phyloP scores from a whole-genome alignment of 768 basidiomycete species.

The Tephrocybe sp. region DNA sequence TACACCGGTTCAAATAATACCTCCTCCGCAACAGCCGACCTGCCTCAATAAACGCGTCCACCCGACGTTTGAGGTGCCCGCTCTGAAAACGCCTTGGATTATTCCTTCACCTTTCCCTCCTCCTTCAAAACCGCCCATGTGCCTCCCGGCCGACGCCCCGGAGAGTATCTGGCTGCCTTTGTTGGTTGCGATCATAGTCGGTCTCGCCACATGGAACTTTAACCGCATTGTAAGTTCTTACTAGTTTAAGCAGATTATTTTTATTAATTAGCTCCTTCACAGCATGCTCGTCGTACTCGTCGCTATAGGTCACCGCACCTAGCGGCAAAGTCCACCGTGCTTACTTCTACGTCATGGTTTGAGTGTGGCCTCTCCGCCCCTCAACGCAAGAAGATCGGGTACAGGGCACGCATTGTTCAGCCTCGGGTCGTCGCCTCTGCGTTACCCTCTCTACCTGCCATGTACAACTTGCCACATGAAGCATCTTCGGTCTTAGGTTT shows the following conservation, averaged over 20 bases:
- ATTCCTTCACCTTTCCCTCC: neutral
- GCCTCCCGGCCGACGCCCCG: neutral
- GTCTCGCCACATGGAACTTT: neutral
- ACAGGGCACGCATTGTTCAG: neutral
- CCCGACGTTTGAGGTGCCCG: conserved; percentile 10
- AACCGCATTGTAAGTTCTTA: conserved; percentile 1
- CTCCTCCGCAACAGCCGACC: neutral
- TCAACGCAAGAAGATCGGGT: neutral
- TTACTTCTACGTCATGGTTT: neutral
- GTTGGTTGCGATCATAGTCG: neutral
- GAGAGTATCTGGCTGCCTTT: neutral
- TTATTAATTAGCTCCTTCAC: neutral
- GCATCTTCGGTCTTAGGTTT: neutral
- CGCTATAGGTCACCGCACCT: neutral
- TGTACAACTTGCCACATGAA: too few relatives aligned
- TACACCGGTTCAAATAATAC: conserved; percentile 1
- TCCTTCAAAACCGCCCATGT: neutral
- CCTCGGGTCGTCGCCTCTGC: neutral
- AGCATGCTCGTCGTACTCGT: neutral
- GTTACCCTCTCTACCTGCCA: neutral
- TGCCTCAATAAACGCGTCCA: conserved; percentile 7
- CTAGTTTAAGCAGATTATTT: neutral
- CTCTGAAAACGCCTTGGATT: conserved; percentile 1
- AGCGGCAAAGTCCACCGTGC: neutral
- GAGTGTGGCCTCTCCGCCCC: neutral